Evolutionary conservation across 352 stramenopile genomes (phyloP).

Genomic region (Thalassiosira ordinaria): DNA sequence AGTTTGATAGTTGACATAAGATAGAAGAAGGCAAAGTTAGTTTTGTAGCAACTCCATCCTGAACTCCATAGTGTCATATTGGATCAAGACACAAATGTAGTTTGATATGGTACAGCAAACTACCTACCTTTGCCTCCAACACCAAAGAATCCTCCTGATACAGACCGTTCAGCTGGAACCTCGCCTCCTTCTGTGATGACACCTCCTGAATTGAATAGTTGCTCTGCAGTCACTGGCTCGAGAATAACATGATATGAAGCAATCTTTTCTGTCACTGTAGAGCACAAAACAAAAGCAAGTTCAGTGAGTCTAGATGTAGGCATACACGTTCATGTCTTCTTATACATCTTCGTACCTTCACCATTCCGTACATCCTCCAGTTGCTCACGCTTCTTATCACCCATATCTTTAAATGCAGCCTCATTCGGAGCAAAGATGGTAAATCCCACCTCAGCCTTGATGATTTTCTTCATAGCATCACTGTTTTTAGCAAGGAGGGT

Average conservation of each 20-base stretch:
- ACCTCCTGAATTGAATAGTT: constrained; percentile 72
- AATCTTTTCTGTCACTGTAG: constrained; percentile 75
- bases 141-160: constrained; percentile 73
- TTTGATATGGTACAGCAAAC: too few relatives aligned
- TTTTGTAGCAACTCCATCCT: too few relatives aligned
- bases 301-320: too few relatives aligned
- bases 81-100: too few relatives aligned
- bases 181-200: constrained; percentile 70
- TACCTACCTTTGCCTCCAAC: constrained; percentile 63
- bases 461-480: constrained; percentile 57
- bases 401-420: constrained; percentile 60
- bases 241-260: constrained; percentile 75
- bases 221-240: constrained; percentile 68
- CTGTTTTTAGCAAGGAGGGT: constrained; percentile 48
- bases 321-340: too few relatives aligned
- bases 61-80: too few relatives aligned
- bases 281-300: too few relatives aligned
- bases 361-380: constrained; percentile 75
- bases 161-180: constrained; percentile 56
- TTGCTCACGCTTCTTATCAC: constrained; percentile 65
- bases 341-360: too few relatives aligned
- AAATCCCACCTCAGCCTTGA: constrained; percentile 41
- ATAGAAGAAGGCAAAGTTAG: not conserved
- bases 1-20: not conserved
- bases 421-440: constrained; percentile 79